Evolutionary conservation across 441 rosid species (phyloP).

Genomic region (Bocquillonia castaneifolia): DNA sequence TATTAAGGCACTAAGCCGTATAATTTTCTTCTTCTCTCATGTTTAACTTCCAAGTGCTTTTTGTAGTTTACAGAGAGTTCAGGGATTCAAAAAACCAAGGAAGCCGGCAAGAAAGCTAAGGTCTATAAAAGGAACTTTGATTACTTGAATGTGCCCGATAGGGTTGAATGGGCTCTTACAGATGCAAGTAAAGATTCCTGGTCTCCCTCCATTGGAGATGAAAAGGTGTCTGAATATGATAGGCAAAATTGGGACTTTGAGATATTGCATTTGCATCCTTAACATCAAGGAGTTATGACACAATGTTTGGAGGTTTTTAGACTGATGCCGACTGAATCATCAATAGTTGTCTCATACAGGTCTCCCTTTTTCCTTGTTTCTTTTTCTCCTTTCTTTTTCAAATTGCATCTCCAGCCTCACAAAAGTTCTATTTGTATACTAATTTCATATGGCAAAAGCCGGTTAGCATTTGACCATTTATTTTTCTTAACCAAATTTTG

Average conservation of each 20-base stretch:
- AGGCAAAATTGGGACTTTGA: conserved; percentile 64
- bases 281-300: conserved; percentile 23
- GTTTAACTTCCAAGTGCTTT: conserved; percentile 16
- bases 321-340: background rate
- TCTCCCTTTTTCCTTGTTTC: background rate
- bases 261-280: conserved; percentile 35
- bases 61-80: conserved; percentile 32
- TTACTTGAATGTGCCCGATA: conserved; percentile 45
- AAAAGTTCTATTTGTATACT: background rate
- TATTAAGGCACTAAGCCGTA: background rate
- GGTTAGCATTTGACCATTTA: background rate
- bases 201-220: conserved; percentile 44
- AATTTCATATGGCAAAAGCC: background rate
- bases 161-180: conserved; percentile 50
- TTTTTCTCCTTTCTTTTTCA: background rate
- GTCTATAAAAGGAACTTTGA: conserved; percentile 38
- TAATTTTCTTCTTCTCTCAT: background rate
- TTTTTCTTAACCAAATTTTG: background rate
- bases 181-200: conserved; percentile 37
- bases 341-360: background rate
- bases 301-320: conserved; percentile 1
- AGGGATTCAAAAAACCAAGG: conserved; percentile 32
- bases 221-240: conserved; percentile 39
- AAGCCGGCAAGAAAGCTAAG: conserved; percentile 25
- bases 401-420: background rate